Base-by-base conservation (phyloP, 129 eudicot genomes). In the Centaurea solstitialis region DNA sequence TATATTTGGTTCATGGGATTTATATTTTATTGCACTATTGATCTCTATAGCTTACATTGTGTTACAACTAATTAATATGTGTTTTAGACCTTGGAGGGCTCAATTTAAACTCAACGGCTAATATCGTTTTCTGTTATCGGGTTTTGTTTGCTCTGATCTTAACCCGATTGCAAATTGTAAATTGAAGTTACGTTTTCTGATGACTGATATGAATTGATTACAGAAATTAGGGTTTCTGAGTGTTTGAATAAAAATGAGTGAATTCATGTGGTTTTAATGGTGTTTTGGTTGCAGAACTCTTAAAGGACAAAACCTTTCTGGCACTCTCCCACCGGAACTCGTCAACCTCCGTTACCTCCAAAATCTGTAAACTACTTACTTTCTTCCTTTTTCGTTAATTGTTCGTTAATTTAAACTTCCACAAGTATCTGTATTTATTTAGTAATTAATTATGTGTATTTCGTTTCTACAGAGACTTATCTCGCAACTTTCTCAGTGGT, bases 401-500 rank as follows among this genome's bases (percentile, higher is more conserved):
- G 5, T 83, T 41, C 20, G 8, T 66, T n/a, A 5, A 57, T 57
- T 57, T 17, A 17, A 26, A 74, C 26, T 70, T 61, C 53, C 38
- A 7, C n/a, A n/a, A n/a, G n/a, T n/a, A n/a, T n/a, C n/a, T n/a
- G n/a, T n/a, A n/a, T n/a, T n/a, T 75, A 15, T 50, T 23, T 24
- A 2, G 7, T 4, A 11, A 11, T 24, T 72, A 43, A 82, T 0
- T 70, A n/a, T 12, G 45, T 72, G 33, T 18, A 18, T 47, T 28
- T 41, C 11, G 6, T 74, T 37, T 68, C 9, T 76, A 33, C 90
- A 93, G 97, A 57, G 96, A 93, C 61, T 86, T 93, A 15, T 40
- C 75, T n/a, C 80, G 90, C 70, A 93, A 93, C 88, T 90, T 81
- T 83, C 87, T 93, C 35, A 85, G 74, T 70, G 96, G 97, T 23